Evolutionary conservation across 2,329 filamentous ascomycete species (phyloP), one percentile per base, ranked within the genome.

Genomic region (Xylariaceae sp.): DNA sequence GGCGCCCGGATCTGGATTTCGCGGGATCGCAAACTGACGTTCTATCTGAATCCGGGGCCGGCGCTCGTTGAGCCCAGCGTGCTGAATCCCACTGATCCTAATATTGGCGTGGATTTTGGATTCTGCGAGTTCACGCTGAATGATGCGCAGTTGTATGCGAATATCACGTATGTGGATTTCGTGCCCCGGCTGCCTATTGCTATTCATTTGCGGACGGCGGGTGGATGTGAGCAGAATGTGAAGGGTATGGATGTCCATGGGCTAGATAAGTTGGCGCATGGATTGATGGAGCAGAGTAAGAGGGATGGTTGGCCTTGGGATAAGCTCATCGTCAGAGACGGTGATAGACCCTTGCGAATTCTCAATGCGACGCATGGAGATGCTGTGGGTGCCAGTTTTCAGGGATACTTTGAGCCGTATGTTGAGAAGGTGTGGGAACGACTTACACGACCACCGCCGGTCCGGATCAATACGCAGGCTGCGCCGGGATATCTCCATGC

Each of bases 121-220:
- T 86, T 86, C 68, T 82, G 78, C 73, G 83, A 86, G 71, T 85
- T 87, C 69, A 86, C 84, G 1, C 82, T 80, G 69, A 84, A 85
- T 68, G 64, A 68, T 51, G 73, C 75, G 53, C 80, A 85, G 71
- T 75, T 87, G 2, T 86, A 82, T 66, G 83, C 81, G 58, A 86
- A 86, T 62, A 87, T 89, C 72, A 83, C 78, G 68, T 84, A 87
- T 68, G 86, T 88, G 49, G 86, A 89, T 71, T 88, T 88, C 68
- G 80, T 87, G 4, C 62, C 74, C 41, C 74, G 75, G n/a, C 67
- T 84, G 66, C 82, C 83, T 4, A 78, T 86, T 34, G 75, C 80
- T 1, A 72, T 86, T 62, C 76, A 77, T 3, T 73, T 86, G 9
- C 73, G 74, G 48, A 77, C 74, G 4, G 68, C 65, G 0, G 70